Percentiles rank a stretch among this genome's conserved stretches.
These are phyloP conservation scores for Solanum chacoense DNA, from an alignment of 305 asterid genomes.

Conservation along the genomic window DNA sequence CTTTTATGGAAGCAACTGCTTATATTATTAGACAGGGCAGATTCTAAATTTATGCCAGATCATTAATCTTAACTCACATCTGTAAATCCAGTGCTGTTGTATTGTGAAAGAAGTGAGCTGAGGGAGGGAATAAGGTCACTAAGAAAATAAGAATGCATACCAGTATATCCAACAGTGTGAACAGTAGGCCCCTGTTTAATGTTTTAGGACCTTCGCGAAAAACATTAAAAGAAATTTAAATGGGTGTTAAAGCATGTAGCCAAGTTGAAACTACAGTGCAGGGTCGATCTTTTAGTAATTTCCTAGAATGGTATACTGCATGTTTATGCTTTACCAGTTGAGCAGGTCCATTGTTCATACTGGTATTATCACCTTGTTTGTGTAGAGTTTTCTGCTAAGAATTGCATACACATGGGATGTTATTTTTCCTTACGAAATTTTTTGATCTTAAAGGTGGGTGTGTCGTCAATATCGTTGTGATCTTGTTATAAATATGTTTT, in stretches of 20 bases:
- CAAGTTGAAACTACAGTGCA: neutral
- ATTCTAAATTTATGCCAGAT: neutral
- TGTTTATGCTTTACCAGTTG: neutral
- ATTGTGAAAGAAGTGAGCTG: neutral
- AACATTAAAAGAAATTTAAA: neutral
- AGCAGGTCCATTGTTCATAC: neutral
- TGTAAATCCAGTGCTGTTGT: neutral
- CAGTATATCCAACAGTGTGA: neutral
- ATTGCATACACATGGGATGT: neutral
- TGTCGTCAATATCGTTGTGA: neutral
- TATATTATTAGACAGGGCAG: neutral
- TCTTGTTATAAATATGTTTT: neutral
- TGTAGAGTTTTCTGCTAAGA: neutral
- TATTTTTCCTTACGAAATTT: neutral
- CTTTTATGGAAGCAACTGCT: neutral
- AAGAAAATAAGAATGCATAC: neutral
- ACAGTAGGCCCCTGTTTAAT: neutral
- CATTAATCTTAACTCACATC: neutral
- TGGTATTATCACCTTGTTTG: neutral
- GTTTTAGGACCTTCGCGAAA: neutral
- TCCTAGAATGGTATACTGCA: neutral
- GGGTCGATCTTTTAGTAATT: neutral
- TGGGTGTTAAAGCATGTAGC: neutral
- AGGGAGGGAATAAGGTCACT: neutral
- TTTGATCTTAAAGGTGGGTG: neutral